Evolutionary conservation across 2,329 filamentous ascomycete genomes (phyloP).

Genomic region (Pseudopyrenochaeta lycopersici): DNA sequence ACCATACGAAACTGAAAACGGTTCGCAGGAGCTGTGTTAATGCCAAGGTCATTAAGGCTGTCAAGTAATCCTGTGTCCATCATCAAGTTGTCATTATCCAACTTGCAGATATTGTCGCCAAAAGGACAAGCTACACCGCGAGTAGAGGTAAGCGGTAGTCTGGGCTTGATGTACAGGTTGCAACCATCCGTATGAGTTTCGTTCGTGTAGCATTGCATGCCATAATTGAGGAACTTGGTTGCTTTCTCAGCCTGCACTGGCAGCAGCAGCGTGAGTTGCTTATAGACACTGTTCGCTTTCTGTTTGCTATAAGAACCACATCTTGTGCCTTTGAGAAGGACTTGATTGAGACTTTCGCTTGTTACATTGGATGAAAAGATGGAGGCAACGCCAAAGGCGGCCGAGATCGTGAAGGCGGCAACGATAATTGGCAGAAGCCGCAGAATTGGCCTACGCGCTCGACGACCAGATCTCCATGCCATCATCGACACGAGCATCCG

Average conservation of each 20-base stretch:
- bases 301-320: conserved; percentile 12
- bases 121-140: conserved; percentile 29
- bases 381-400: conserved; percentile 31
- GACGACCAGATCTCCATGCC: conserved; percentile 26
- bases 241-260: conserved; percentile 16
- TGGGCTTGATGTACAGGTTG: conserved; percentile 21
- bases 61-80: conserved; percentile 35
- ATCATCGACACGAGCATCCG: conserved; percentile 19
- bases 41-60: conserved; percentile 30
- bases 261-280: conserved; percentile 6
- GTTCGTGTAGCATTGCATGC: conserved; percentile 26
- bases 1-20: conserved; percentile 30
- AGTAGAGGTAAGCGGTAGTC: conserved; percentile 13
- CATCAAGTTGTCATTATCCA: conserved; percentile 17
- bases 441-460: conserved; percentile 14
- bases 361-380: conserved; percentile 49
- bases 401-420: conserved; percentile 18
- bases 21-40: conserved; percentile 28
- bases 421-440: conserved; percentile 20
- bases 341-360: conserved; percentile 43
- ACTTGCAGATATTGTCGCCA: conserved; percentile 21
- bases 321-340: conserved; percentile 34
- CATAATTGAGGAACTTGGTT: conserved; percentile 26
- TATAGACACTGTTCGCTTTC: conserved; percentile 4
- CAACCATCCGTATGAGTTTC: conserved; percentile 20